A percentile compares a stretch with the other conserved stretches of the same genome.
phyloP scores from a whole-genome alignment of 129 eudicot species.

The Dittrichia graveolens region DNA sequence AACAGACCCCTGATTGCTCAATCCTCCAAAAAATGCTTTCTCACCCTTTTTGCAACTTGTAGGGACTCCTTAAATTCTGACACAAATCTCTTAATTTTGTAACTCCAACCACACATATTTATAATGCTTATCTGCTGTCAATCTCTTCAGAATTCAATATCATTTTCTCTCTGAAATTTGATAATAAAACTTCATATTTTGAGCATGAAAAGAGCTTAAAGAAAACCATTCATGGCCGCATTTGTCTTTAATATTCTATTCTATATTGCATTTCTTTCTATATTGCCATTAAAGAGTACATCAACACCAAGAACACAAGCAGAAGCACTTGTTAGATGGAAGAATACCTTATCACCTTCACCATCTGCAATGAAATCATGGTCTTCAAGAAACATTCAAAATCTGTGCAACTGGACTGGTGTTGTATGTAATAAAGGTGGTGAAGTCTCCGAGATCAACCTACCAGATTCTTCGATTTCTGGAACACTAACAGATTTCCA shows the following conservation, averaged over 20 bases:
- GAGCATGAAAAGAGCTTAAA: conserved; percentile 15
- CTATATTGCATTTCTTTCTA: conserved; percentile 35
- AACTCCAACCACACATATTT: conserved; percentile 31
- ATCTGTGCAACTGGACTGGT: conserved; percentile 79
- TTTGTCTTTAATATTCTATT: conserved; percentile 27
- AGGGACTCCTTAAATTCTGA: conserved; percentile 19
- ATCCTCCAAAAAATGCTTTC: conserved; percentile 14
- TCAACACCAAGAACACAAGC: conserved; percentile 65
- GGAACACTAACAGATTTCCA: conserved; percentile 53
- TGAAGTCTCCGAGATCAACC: conserved; percentile 43
- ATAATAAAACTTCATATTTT: conserved; percentile 9
- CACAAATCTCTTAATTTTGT: conserved; percentile 16
- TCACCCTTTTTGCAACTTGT: conserved; percentile 23
- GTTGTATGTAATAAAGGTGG: conserved; percentile 51
- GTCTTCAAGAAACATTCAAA: conserved; percentile 51
- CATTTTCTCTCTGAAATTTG: conserved; percentile 16
- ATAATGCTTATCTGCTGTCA: conserved; percentile 28
- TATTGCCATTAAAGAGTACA: conserved; percentile 37
- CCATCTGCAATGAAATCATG: conserved; percentile 62
- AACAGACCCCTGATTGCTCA: conserved; percentile 16
- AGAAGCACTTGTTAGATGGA: conserved; percentile 74
- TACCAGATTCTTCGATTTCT: conserved; percentile 38
- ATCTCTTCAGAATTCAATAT: conserved; percentile 15
- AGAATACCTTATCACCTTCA: conserved; percentile 42
- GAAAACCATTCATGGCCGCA: conserved; percentile 39